A percentile compares a stretch with the other conserved stretches of the same genome.
These are phyloP conservation scores for Anethum foeniculum DNA, from an alignment of 140 eudicot species.

Conservation along the genomic window DNA sequence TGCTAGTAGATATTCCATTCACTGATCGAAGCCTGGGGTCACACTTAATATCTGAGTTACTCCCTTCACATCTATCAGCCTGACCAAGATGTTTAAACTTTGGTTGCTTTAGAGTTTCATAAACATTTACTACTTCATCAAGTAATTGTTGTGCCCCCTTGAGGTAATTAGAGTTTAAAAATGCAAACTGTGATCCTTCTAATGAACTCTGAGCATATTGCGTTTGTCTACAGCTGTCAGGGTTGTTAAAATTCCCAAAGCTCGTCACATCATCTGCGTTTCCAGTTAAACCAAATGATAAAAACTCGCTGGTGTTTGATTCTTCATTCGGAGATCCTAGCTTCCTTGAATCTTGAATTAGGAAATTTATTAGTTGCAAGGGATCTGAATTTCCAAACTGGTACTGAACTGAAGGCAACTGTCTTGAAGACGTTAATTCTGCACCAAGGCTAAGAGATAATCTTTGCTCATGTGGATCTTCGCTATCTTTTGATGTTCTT, in stretches of 20 bases:
- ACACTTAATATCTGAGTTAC: constrained; percentile 21
- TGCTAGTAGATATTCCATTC: constrained; percentile 13
- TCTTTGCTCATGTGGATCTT: constrained; percentile 46
- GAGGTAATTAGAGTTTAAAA: constrained; percentile 58
- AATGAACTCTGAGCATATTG: constrained; percentile 21
- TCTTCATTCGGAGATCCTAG: constrained; percentile 32
- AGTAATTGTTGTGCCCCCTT: constrained; percentile 70
- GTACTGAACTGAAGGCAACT: constrained; percentile 41
- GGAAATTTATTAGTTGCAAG: constrained; percentile 23
- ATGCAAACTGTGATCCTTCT: constrained; percentile 38
- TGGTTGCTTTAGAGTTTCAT: constrained; percentile 41
- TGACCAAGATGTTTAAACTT: constrained; percentile 33
- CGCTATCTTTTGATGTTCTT: constrained; percentile 33
- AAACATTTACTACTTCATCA: constrained; percentile 67
- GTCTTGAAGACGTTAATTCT: constrained; percentile 46
- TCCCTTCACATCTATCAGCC: constrained; percentile 26
- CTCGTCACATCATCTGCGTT: constrained; percentile 21
- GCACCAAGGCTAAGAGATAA: constrained; percentile 81
- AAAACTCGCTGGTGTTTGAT: constrained; percentile 36
- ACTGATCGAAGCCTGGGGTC: background rate
- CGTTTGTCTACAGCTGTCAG: constrained; percentile 19
- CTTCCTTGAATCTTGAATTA: constrained; percentile 33
- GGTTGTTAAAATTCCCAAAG: constrained; percentile 27
- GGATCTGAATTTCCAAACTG: constrained; percentile 35
- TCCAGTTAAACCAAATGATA: constrained; percentile 48